Evolutionary conservation across 179 eudicot species (phyloP).

Genomic region (Beta macrorhiza): DNA sequence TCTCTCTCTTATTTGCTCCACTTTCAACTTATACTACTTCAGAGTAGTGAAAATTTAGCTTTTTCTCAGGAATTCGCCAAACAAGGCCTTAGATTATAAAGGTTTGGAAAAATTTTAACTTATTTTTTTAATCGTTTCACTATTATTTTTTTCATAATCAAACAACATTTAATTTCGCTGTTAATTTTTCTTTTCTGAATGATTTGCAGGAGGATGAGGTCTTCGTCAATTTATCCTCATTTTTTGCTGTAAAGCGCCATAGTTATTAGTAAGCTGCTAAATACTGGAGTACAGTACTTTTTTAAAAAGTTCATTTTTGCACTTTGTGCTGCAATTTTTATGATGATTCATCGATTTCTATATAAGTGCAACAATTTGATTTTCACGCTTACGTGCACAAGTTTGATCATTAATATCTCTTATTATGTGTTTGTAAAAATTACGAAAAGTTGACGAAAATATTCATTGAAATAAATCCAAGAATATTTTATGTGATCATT

Average conservation of each 20-base stretch:
- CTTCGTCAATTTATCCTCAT: background rate
- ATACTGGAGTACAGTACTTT: background rate
- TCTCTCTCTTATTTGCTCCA: background rate
- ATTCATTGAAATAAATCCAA: no score
- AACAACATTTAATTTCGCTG: background rate
- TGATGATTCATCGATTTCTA: no score
- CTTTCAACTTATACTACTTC: background rate
- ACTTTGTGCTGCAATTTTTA: no score
- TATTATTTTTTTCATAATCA: no score
- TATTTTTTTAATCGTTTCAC: no score
- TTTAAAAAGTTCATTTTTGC: no score
- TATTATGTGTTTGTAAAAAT: no score
- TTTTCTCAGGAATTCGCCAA: background rate
- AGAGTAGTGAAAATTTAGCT: background rate
- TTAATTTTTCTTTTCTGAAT: background rate
- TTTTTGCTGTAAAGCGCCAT: background rate
- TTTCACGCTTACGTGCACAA: no score
- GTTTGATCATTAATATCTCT: no score
- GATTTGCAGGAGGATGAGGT: slow-evolving; percentile 19
- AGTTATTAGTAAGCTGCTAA: background rate
- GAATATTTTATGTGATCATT: no score
- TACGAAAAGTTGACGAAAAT: no score
- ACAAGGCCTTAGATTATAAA: background rate
- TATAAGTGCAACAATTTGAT: no score
- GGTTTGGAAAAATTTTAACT: background rate